Evolutionary conservation across 768 basidiomycete species (phyloP).

Genomic region (Phlebiopsis flavidoalba): DNA sequence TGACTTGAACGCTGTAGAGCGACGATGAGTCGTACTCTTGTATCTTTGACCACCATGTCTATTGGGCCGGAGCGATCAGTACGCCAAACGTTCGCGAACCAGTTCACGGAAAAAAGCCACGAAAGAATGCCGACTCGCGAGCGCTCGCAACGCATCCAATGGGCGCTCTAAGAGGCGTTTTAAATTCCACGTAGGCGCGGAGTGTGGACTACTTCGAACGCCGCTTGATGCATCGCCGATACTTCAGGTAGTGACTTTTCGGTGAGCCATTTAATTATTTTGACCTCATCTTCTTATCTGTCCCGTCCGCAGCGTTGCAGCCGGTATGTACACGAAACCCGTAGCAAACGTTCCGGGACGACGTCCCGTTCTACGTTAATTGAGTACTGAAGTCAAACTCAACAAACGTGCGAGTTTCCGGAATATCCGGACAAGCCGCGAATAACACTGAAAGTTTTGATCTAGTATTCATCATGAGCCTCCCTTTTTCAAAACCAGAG

Average conservation of each 20-base stretch:
- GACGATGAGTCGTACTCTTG: no score
- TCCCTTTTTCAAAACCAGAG: conserved; percentile 86
- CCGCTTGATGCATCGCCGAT: not conserved
- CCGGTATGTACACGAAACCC: not conserved
- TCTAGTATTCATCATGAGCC: conserved; percentile 54
- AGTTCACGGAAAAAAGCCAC: no score
- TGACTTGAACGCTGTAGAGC: no score
- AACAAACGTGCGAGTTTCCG: not conserved
- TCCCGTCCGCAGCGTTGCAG: not conserved
- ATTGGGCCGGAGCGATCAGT: no score
- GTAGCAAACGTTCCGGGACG: not conserved
- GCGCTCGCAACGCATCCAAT: no score
- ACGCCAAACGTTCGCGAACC: no score
- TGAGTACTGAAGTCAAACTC: not conserved
- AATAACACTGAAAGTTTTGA: not conserved
- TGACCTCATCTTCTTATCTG: conserved; percentile 1
- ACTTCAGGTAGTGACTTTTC: not conserved
- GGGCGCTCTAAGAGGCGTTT: not conserved
- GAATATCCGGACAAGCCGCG: not conserved
- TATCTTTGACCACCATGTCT: no score
- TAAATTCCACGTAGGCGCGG: not conserved
- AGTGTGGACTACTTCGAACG: not conserved
- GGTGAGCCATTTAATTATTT: not conserved
- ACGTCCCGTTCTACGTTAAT: not conserved
- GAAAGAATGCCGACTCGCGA: no score